Conservation (phyloP, 179 eudicot species). For the Sideroxylon spinosum region DNA sequence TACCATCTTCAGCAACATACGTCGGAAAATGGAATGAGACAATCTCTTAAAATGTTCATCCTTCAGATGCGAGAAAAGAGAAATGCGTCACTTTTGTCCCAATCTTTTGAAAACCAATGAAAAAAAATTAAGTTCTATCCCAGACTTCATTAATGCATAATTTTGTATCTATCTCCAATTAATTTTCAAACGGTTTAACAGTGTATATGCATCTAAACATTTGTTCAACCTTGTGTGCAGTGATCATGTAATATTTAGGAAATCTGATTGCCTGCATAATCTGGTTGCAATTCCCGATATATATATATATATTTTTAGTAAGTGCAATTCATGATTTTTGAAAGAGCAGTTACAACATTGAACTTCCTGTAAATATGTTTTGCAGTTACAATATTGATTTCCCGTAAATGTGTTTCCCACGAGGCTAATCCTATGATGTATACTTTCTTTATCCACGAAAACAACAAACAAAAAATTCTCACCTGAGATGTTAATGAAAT, state of each 20-base stretch:
- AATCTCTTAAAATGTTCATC: not conserved
- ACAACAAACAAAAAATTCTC: not conserved
- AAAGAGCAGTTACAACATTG: not conserved
- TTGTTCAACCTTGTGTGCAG: not conserved
- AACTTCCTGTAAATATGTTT: not conserved
- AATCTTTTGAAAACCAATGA: not conserved
- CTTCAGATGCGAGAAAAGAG: not conserved
- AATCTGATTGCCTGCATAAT: not conserved
- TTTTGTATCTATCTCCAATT: not conserved
- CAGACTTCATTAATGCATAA: not conserved
- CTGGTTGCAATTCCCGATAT: no score
- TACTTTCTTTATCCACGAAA: not conserved
- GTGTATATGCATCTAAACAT: not conserved
- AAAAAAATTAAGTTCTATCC: not conserved
- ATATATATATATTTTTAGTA: no score
- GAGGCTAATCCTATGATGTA: not conserved
- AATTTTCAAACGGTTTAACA: not conserved
- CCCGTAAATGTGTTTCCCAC: not conserved
- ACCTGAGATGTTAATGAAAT: constrained; percentile 92
- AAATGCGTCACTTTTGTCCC: not conserved
- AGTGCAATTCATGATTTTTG: not conserved
- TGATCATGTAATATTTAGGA: not conserved
- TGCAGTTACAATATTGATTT: no score
- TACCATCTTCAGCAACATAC: not conserved
- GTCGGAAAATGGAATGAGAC: not conserved